Evolutionary conservation across 2,329 filamentous ascomycete species (phyloP), one percentile per base, ranked within the genome.

Genomic region (Penicillium digitatum): DNA sequence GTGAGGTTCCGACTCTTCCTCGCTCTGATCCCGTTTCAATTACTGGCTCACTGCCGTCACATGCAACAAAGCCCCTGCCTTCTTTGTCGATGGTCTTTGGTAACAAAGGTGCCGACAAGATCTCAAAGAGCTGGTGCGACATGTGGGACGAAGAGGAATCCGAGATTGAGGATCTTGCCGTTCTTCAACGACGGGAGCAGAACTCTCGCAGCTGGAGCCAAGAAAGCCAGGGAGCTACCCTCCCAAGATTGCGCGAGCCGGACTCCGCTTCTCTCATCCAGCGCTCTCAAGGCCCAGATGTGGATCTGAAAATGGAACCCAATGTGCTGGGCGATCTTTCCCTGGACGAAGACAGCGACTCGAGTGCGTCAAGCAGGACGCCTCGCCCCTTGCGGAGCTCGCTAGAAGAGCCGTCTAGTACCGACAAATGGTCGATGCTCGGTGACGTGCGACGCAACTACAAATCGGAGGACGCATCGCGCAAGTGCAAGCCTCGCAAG

Each of bases 101-200:
- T 48, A 86, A 86, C 68, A 69, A 88, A 70, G 83, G 85, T 16
- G 47, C 52, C 59, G 88, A 93, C 43, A 79, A 82, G 45, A 89
- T 95, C 45, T 96, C 94, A 54, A 97, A 97, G 87, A 97, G 94
- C 79, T 99, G 94, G 94, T 96, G 92, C 68, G 94, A 99, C 72
- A 85, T 97, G 73, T 96, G 91, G 87, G 93, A 97, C 56, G 93
- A 97, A 72, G 93, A 97, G 51, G 91, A 66, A 67, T 79, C 81
- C 34, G 82, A 87, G 65, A 84, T 82, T 60, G 83, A 87, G 69
- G 76, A 83, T 53, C 75, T 81, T 57, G 78, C 78, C 6, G 75
- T 88, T 26, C 83, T 87, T 74, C 78, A 85, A 60, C 77, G 79
- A 31, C 78, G 76, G 58, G 76, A 78, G 69, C 80, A 88, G 66